These are phyloP conservation scores for Emergomyces orientalis DNA, from an alignment of 2,329 filamentous ascomycete species.

Conservation along the genomic window DNA sequence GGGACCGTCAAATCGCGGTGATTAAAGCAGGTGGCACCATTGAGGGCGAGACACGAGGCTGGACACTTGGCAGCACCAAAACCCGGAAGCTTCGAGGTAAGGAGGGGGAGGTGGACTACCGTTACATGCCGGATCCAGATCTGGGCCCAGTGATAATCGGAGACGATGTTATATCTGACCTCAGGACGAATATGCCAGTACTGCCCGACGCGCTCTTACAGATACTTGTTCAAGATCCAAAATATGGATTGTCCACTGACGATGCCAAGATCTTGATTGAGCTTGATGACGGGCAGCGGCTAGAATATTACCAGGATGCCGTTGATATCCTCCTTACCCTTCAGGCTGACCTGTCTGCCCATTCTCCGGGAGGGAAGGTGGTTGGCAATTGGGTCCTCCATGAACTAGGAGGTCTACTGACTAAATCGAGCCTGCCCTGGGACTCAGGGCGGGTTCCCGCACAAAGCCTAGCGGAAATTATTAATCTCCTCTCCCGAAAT, in stretches of 20 bases:
- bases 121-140: slow-evolving; percentile 97
- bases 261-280: slow-evolving; percentile 73
- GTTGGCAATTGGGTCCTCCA: slow-evolving; percentile 65
- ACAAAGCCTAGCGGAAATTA: slow-evolving; percentile 35
- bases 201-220: slow-evolving; percentile 63
- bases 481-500: slow-evolving; percentile 36
- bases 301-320: slow-evolving; percentile 62
- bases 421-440: slow-evolving; percentile 44
- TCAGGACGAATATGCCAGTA: slow-evolving; percentile 56
- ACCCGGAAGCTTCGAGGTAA: slow-evolving; percentile 79
- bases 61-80: slow-evolving; percentile 74
- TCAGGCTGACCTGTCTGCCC: slow-evolving; percentile 18
- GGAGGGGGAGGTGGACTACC: slow-evolving; percentile 93
- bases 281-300: slow-evolving; percentile 65
- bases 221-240: slow-evolving; percentile 45
- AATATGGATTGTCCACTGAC: slow-evolving; percentile 64
- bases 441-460: slow-evolving; percentile 33
- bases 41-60: slow-evolving; percentile 82
- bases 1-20: slow-evolving; percentile 75
- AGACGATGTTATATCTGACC: slow-evolving; percentile 54
- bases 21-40: slow-evolving; percentile 66
- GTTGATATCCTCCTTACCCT: slow-evolving; percentile 30
- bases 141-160: slow-evolving; percentile 70
- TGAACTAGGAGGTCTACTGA: slow-evolving; percentile 57
- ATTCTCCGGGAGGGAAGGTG: slow-evolving; percentile 35